Evolutionary conservation across 441 rosid species (phyloP).

Genomic region (Theobroma grandiflorum): DNA sequence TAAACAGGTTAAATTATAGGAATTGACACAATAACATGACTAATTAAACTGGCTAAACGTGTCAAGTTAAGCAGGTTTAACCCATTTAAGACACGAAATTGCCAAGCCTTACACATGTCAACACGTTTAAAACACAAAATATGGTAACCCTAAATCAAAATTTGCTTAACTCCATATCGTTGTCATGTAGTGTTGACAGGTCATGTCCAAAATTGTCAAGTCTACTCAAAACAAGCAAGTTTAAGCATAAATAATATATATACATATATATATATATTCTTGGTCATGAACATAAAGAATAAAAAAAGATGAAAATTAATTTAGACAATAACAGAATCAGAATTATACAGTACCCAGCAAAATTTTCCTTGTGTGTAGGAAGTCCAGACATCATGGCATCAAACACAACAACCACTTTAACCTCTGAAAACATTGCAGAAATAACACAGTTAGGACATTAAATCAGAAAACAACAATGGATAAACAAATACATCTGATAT

Average conservation of each 20-base stretch:
- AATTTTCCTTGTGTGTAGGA: conserved; percentile 82
- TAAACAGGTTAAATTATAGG: too few relatives aligned
- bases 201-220: too few relatives aligned
- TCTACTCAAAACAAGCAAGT: background rate
- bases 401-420: conserved; percentile 91
- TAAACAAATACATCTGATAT: conserved; percentile 6
- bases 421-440: conserved; percentile 61
- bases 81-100: too few relatives aligned
- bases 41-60: too few relatives aligned
- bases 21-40: too few relatives aligned
- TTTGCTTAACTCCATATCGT: too few relatives aligned
- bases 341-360: conserved; percentile 58
- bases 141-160: too few relatives aligned
- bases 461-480: background rate
- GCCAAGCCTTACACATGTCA: too few relatives aligned
- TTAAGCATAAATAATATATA: background rate
- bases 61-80: too few relatives aligned
- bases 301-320: conserved; percentile 1
- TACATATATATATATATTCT: background rate
- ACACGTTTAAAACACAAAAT: too few relatives aligned
- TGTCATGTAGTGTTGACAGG: too few relatives aligned
- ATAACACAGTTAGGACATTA: conserved; percentile 23
- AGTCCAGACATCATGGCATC: conserved; percentile 96
- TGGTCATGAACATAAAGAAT: background rate
- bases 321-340: conserved; percentile 3